phyloP scores from a whole-genome alignment of 257 asterid species.

The Anisodus tanguticus region DNA sequence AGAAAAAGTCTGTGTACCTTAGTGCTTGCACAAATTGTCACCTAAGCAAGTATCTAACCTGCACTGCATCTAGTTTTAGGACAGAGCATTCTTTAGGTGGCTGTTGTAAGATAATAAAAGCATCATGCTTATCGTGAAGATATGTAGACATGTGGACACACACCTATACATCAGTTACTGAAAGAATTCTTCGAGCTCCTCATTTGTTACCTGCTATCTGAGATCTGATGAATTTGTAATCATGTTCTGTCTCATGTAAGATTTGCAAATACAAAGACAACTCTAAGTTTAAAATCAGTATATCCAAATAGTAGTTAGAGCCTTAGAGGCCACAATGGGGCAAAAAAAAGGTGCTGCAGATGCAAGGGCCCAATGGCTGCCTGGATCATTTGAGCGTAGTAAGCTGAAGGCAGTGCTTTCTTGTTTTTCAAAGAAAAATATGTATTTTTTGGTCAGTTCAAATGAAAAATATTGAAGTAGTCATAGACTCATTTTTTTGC shows the following conservation, averaged over 20 bases:
- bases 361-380: background rate
- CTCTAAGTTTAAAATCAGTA: background rate
- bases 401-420: background rate
- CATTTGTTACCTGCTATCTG: slow-evolving; percentile 4
- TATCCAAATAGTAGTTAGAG: background rate
- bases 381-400: background rate
- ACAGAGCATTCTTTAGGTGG: background rate
- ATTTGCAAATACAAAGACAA: background rate
- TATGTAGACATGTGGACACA: background rate
- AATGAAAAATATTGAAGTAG: slow-evolving; percentile 24
- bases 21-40: slow-evolving; percentile 12
- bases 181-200: background rate
- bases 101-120: background rate
- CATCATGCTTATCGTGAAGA: background rate
- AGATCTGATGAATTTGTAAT: background rate
- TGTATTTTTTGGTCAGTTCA: slow-evolving; percentile 14
- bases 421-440: background rate
- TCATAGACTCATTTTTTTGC: background rate
- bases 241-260: slow-evolving; percentile 1
- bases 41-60: background rate
- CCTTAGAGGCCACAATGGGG: slow-evolving; percentile 18
- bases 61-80: background rate
- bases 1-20: background rate
- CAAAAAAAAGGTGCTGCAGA: background rate
- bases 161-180: background rate